Percentiles rank a stretch among this genome's conserved stretches.
Evolutionary conservation across 1,284 basidiomycete species (phyloP).

Genomic region (Fomitopsis palustris): DNA sequence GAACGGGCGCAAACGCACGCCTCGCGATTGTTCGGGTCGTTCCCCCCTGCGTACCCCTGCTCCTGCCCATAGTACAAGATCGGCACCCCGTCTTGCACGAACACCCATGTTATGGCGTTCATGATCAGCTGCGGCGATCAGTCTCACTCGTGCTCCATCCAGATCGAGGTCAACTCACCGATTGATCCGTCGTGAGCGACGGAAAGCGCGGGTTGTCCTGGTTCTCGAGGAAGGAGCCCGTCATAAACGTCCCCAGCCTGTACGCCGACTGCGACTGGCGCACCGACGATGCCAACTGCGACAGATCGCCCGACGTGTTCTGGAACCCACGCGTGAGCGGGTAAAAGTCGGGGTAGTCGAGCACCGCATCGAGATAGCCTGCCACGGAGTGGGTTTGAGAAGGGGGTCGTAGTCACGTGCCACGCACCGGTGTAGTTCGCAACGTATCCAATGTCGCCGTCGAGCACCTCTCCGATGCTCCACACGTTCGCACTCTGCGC

Average conservation of each 20-base stretch:
- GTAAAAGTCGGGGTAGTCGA: constrained; percentile 73
- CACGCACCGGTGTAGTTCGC: constrained; percentile 21
- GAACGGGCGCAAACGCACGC: constrained; percentile 54
- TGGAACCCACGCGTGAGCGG: constrained; percentile 66
- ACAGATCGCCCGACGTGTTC: constrained; percentile 56
- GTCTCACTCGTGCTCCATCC: background rate
- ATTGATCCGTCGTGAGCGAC: constrained; percentile 54
- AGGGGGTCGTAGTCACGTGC: too few relatives aligned
- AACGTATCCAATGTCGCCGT: constrained; percentile 49
- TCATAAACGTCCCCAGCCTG: constrained; percentile 31
- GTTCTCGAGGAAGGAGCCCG: constrained; percentile 82
- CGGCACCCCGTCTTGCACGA: constrained; percentile 59
- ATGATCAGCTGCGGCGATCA: constrained; percentile 20
- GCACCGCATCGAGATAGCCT: constrained; percentile 61
- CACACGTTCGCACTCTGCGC: constrained; percentile 72
- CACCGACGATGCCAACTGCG: constrained; percentile 52
- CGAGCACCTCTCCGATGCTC: constrained; percentile 81
- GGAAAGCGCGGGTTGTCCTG: constrained; percentile 78
- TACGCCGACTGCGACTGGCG: constrained; percentile 49
- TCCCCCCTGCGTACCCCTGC: constrained; percentile 29
- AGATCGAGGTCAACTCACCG: constrained; percentile 39
- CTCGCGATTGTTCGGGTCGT: constrained; percentile 54
- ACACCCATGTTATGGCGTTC: constrained; percentile 34
- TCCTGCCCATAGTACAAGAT: constrained; percentile 67
- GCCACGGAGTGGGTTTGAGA: background rate